phyloP scores from a whole-genome alignment of 352 stramenopile species.

The Phytophthora quininea region DNA sequence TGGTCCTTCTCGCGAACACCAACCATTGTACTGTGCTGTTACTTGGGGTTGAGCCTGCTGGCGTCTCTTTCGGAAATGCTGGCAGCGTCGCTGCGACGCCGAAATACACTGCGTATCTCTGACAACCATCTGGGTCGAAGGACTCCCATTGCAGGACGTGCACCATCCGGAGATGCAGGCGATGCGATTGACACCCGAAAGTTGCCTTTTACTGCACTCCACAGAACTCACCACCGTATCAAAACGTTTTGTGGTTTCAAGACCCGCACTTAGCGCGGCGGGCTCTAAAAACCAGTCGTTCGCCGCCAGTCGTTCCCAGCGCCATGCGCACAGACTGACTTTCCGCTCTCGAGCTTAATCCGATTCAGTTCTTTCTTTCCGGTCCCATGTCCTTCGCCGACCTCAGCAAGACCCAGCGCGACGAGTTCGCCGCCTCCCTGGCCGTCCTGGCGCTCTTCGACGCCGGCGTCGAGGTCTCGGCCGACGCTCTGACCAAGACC shows the following conservation, averaged over 20 bases:
- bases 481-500: conserved; percentile 77
- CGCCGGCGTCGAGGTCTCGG: conserved; percentile 73
- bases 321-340: conserved; percentile 59
- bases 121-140: background rate
- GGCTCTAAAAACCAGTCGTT: no score
- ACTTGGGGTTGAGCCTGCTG: conserved; percentile 24
- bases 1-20: conserved; percentile 21
- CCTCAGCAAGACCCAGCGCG: conserved; percentile 81
- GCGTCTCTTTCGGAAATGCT: conserved; percentile 3
- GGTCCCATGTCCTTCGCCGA: conserved; percentile 86
- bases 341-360: conserved; percentile 83
- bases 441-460: conserved; percentile 84
- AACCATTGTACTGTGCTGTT: conserved; percentile 13
- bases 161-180: no score
- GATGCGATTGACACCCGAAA: background rate
- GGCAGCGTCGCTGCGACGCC: background rate
- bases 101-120: background rate
- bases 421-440: conserved; percentile 87
- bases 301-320: conserved; percentile 73
- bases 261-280: no score
- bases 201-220: background rate
- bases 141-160: background rate
- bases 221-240: background rate
- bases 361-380: conserved; percentile 85
- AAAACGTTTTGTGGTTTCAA: background rate